Percentiles rank a stretch among this genome's conserved stretches.
Evolutionary conservation across 2,329 filamentous ascomycete species (phyloP).

Genomic region (Mycosphaerella arachidis): DNA sequence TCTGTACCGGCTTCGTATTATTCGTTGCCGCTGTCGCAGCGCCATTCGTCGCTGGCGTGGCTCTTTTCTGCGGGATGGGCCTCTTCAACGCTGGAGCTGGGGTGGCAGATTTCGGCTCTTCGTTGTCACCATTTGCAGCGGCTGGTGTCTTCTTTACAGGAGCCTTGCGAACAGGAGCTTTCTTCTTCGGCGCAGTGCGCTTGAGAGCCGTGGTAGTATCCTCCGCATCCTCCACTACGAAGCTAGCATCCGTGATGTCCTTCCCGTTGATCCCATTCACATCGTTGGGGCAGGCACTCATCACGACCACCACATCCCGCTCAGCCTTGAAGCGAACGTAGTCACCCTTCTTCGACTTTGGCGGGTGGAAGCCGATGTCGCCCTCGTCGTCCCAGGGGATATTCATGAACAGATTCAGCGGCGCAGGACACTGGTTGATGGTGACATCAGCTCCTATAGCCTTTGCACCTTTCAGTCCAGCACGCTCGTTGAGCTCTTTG

Average conservation of each 20-base stretch:
- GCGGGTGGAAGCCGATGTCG: constrained; percentile 39
- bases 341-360: constrained; percentile 39
- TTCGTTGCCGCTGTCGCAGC: neutral
- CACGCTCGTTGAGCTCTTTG: constrained; percentile 45
- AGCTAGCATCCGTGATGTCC: constrained; percentile 43
- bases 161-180: constrained; percentile 16
- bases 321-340: constrained; percentile 43
- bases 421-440: constrained; percentile 45
- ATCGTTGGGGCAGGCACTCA: constrained; percentile 47
- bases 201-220: constrained; percentile 17
- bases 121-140: neutral
- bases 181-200: constrained; percentile 17
- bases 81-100: neutral
- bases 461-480: constrained; percentile 44
- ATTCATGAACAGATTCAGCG: constrained; percentile 48
- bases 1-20: neutral
- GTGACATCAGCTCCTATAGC: constrained; percentile 46
- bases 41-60: neutral
- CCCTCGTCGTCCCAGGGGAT: constrained; percentile 42
- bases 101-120: neutral
- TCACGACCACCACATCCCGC: constrained; percentile 44
- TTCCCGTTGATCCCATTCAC: constrained; percentile 41
- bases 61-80: constrained; percentile 33
- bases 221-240: constrained; percentile 35
- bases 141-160: constrained; percentile 5